Conservation (phyloP, 2,329 filamentous ascomycete species). For the Epichloe coenophiala region DNA sequence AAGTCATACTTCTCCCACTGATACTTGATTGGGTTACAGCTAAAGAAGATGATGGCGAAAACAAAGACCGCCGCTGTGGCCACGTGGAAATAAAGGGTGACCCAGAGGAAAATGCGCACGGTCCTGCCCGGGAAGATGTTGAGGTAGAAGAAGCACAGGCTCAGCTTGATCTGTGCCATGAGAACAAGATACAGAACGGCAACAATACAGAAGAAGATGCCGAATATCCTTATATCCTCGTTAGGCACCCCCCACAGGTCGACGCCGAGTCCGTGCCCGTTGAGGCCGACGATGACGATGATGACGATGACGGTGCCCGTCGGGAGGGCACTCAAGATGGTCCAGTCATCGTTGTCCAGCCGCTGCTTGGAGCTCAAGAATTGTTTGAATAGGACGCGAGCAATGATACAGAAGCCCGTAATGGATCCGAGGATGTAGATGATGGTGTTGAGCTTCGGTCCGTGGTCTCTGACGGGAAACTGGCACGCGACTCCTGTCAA, state of each 20-base stretch:
- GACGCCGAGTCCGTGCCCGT: slow-evolving; percentile 15
- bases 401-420: slow-evolving; percentile 6
- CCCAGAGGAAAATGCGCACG: slow-evolving; percentile 19
- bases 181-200: slow-evolving; percentile 25
- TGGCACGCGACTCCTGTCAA: background rate
- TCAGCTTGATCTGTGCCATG: slow-evolving; percentile 25
- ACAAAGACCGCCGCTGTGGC: slow-evolving; percentile 18
- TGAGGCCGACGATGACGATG: slow-evolving; percentile 11
- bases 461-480: background rate
- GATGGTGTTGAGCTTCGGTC: background rate
- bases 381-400: slow-evolving; percentile 12
- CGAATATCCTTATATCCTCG: slow-evolving; percentile 14
- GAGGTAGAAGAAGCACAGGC: slow-evolving; percentile 29
- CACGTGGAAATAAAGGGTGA: slow-evolving; percentile 18
- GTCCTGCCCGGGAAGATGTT: slow-evolving; percentile 23
- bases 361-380: slow-evolving; percentile 15
- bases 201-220: slow-evolving; percentile 19
- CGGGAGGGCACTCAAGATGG: slow-evolving; percentile 11
- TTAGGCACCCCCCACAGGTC: background rate
- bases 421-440: slow-evolving; percentile 6
- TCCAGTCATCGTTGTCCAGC: slow-evolving; percentile 20
- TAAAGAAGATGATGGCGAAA: slow-evolving; percentile 20
- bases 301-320: slow-evolving; percentile 9
- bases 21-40: slow-evolving; percentile 25
- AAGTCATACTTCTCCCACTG: slow-evolving; percentile 23